Evolutionary conservation across 148 eudicot species (phyloP).

Genomic region (Rheum nobile): DNA sequence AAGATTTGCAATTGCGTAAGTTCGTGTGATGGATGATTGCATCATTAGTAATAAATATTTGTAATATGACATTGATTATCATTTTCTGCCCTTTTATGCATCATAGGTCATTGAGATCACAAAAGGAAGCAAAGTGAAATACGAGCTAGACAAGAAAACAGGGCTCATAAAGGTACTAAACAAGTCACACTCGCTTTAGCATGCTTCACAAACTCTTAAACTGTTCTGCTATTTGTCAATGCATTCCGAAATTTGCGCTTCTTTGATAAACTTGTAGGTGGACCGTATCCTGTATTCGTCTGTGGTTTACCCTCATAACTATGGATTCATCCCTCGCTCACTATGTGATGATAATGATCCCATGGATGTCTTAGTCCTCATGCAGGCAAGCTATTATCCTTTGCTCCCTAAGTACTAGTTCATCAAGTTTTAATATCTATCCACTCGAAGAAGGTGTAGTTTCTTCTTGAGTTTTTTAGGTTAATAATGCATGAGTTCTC

Average conservation of each 20-base stretch:
- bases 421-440: not conserved
- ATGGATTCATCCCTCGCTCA: constrained; percentile 82
- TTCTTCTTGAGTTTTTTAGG: not conserved
- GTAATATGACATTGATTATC: not conserved
- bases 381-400: constrained; percentile 43
- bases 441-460: not conserved
- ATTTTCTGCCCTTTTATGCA: not conserved
- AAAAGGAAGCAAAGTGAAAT: constrained; percentile 76
- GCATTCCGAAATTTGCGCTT: not conserved
- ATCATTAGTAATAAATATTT: not conserved
- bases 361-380: constrained; percentile 67
- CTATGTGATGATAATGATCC: constrained; percentile 88
- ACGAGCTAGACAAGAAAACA: constrained; percentile 77
- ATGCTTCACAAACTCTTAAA: not conserved
- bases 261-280: constrained; percentile 30
- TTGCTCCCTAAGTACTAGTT: not conserved
- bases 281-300: constrained; percentile 82
- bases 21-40: not conserved
- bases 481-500: not conserved
- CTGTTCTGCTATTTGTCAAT: not conserved
- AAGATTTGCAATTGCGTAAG: constrained; percentile 50
- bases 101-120: constrained; percentile 64
- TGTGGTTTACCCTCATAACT: constrained; percentile 85
- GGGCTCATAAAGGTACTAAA: constrained; percentile 57
- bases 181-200: not conserved